Evolutionary conservation across 176 grass and related monocot species (phyloP).

Genomic region (Musa itinerans): DNA sequence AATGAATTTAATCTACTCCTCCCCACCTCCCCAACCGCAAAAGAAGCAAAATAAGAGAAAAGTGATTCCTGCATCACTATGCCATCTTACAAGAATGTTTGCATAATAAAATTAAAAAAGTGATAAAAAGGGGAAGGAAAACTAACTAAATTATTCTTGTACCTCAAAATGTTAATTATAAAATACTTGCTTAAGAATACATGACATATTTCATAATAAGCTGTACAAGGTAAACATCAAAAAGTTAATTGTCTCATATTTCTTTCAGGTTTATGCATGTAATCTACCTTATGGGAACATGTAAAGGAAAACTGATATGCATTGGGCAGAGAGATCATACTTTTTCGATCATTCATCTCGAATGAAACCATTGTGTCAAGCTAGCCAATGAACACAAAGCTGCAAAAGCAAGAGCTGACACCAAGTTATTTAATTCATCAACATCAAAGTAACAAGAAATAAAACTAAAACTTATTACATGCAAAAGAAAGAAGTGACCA

Average conservation of each 20-base stretch:
- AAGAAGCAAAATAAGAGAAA: background rate
- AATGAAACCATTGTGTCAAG: constrained; percentile 72
- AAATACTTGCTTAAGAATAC: too few species aligned
- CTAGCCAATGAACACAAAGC: constrained; percentile 17
- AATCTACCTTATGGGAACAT: background rate
- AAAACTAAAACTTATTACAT: too few species aligned
- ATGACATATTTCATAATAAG: background rate
- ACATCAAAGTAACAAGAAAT: background rate
- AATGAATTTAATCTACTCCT: too few species aligned
- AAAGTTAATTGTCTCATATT: background rate
- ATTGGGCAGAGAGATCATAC: constrained; percentile 35
- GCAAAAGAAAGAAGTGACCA: too few species aligned
- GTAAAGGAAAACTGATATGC: background rate
- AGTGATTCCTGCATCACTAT: too few species aligned
- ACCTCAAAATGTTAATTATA: too few species aligned
- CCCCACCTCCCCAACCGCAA: too few species aligned
- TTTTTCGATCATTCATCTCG: constrained; percentile 96
- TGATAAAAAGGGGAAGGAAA: too few species aligned
- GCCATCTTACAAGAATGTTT: too few species aligned
- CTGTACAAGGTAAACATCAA: background rate
- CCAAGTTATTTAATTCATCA: background rate
- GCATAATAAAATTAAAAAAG: too few species aligned
- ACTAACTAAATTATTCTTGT: too few species aligned
- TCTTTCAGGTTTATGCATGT: background rate
- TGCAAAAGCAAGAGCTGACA: background rate